Evolutionary conservation across 108 stramenopile genomes (phyloP).

Genomic region (Cyclotella choctawhatcheeana): DNA sequence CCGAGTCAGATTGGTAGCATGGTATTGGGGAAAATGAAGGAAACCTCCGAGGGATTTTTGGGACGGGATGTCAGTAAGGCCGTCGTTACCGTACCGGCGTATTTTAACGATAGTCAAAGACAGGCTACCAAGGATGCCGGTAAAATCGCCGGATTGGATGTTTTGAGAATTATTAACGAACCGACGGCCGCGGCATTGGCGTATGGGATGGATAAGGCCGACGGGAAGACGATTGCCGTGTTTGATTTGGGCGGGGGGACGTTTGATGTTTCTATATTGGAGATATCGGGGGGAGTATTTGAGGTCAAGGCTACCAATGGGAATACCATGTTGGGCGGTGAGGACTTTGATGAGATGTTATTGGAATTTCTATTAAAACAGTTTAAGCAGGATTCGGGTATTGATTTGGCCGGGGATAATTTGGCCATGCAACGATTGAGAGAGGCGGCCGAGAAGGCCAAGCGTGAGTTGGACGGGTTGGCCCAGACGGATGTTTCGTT

Average conservation of each 20-base stretch:
- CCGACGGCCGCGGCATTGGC: constrained; percentile 99
- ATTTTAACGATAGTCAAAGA: constrained; percentile 98
- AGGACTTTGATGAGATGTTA: constrained; percentile 99
- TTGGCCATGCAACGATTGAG: constrained; percentile 98
- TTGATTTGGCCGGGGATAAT: constrained; percentile 92
- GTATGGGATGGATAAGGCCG: constrained; percentile 99
- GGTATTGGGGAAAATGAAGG: constrained; percentile 99
- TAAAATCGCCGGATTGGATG: constrained; percentile 97
- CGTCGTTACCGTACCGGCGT: constrained; percentile 99
- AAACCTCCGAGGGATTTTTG: constrained; percentile 97
- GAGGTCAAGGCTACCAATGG: constrained; percentile 99
- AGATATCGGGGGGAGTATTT: constrained; percentile 99
- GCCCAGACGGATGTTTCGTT: constrained; percentile 98
- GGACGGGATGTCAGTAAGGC: constrained; percentile 96
- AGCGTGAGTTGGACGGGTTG: constrained; percentile 99
- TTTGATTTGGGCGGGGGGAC: constrained; percentile 99
- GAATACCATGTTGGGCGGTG: constrained; percentile 99
- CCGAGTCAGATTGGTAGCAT: constrained; percentile 98
- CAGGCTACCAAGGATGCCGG: constrained; percentile 99
- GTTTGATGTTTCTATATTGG: constrained; percentile 98
- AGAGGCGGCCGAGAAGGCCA: constrained; percentile 99
- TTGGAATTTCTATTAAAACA: constrained; percentile 89
- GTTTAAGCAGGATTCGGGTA: constrained; percentile 97
- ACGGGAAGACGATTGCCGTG: constrained; percentile 98
- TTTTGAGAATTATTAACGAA: constrained; percentile 99